phyloP scores from a whole-genome alignment of 148 eudicot genomes.

The Fagopyrum homotropicum region DNA sequence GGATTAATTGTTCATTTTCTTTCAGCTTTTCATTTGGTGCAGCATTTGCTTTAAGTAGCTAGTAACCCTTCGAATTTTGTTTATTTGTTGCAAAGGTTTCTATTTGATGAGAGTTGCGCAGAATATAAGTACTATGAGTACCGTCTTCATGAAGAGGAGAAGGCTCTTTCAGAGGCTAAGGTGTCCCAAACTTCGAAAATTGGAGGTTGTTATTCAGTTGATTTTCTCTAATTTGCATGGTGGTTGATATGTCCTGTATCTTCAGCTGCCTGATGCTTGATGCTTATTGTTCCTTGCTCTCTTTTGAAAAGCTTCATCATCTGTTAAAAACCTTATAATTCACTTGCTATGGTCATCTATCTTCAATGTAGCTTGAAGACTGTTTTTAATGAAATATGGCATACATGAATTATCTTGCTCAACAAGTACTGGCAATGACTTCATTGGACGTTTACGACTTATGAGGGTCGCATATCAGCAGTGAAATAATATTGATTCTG shows the following conservation, averaged over 20 bases:
- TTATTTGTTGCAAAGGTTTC: conserved; percentile 43
- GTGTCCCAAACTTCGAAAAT: conserved; percentile 36
- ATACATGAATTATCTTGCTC: background rate
- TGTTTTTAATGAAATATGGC: no score
- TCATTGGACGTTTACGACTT: background rate
- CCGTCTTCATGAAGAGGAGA: conserved; percentile 76
- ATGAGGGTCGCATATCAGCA: background rate
- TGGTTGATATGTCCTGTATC: background rate
- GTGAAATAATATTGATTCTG: background rate
- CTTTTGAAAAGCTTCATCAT: background rate
- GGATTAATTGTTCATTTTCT: background rate
- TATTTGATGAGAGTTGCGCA: conserved; percentile 72
- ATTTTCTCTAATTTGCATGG: background rate
- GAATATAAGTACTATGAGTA: conserved; percentile 86
- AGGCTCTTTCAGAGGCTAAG: conserved; percentile 38
- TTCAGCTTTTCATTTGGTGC: background rate
- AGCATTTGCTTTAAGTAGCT: background rate
- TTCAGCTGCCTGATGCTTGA: background rate
- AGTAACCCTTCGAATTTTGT: background rate
- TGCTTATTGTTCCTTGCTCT: background rate
- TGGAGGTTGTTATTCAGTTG: conserved; percentile 39
- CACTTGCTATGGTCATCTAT: background rate
- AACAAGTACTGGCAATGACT: background rate
- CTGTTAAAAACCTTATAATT: background rate
- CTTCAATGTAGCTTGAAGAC: no score